Evolutionary conservation across 768 basidiomycete species (phyloP), one percentile per base, ranked within the genome.

Genomic region (Daedalea quercina): DNA sequence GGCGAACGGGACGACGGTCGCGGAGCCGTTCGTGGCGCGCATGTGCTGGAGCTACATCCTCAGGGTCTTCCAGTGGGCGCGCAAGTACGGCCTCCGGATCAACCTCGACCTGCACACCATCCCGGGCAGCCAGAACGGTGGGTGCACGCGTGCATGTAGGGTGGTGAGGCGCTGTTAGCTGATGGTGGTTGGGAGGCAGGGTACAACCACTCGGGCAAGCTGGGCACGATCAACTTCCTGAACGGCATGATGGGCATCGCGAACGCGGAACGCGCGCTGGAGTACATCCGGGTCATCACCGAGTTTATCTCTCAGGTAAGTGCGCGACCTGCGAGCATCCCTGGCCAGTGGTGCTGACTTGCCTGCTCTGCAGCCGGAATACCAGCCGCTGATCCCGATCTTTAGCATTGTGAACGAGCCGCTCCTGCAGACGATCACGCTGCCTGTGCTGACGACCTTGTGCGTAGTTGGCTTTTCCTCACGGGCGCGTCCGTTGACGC

Each of bases 51-150:
- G 77, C 78, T 90, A 93, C 69, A 81, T 90, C 67, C 69, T 90
- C 19, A 81, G 81, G 41, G 76, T 86, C 23, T 70, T 94, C 35
- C 76, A 73, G 2, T 96, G 93, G 93, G 84, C 83, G 13, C 76
- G 92, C 47, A 94, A 96, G 68, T 94, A 94, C 65, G 92, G 92
- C 1, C 59, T 94, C n/a, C 77, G 92, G 25, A 81, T 94, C 50
- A 81, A 81, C 61, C 71, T 94, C 12, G 93, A 94, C 69, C 68
- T 91, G 31, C 88, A 90, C 65, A 76, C 87, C 3, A 73, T 84
- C 23, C 90, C 91, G 26, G 91, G 92, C 40, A 82, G 80, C 44
- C 88, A 90, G 61, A 89, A 88, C 64, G 88, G 85, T 77, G 44
- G 19, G 61, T 58, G 15, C n/a, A 9, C 15, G 12, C 26, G n/a